Base-by-base conservation (phyloP, 2,329 filamentous ascomycete genomes). In the Sarocladium strictum region DNA sequence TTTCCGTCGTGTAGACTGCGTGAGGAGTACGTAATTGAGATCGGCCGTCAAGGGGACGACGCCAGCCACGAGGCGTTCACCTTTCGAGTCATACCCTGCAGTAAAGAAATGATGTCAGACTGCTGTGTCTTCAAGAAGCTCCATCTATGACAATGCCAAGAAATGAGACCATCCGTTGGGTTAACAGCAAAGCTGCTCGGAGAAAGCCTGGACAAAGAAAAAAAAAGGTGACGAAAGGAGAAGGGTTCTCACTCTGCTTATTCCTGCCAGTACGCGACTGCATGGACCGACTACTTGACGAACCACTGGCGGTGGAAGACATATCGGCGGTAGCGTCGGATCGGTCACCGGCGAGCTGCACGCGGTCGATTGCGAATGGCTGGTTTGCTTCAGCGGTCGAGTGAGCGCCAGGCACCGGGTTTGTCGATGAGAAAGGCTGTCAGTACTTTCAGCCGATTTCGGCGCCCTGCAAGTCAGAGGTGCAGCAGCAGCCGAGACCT, bases 51-150 rank as follows among this genome's bases (percentile, higher is more conserved):
- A 78, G 60, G 94, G 90, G 49, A 99, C 94, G 56, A 97, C 86
- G 63, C 94, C 94, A 58, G 94, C 93, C 63, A 99, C 94, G 58
- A 97, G 85, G 61, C 94, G 87, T 74, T 97, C 93, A 75, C 93
- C 93, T 70, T 90, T 88, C 57, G 88, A 76, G 66, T 90, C 92
- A 75, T 97, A 99, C 67, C 92, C 94, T 97, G 72, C 55, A 64
- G 55, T 62, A 51, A 54, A 54, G 58, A 60, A 53, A 56, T 52
- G 57, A 17, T 55, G 59, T 62, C 53, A 63, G 61, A 32, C 29
- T 6, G 12, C 62, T 21, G 14, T n/a, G 53, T 49, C 32, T 53
- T 35, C 43, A 43, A 6, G 45, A 32, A 52, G 40, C 19, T 41
- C 27, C 53, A 38, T 45, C 9, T 24, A 45, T 45, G 40, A 45